Percentiles rank a stretch among this genome's conserved stretches.
Conservation (phyloP, 2,329 filamentous ascomycete species). For the Fusarium odoratissimum region DNA sequence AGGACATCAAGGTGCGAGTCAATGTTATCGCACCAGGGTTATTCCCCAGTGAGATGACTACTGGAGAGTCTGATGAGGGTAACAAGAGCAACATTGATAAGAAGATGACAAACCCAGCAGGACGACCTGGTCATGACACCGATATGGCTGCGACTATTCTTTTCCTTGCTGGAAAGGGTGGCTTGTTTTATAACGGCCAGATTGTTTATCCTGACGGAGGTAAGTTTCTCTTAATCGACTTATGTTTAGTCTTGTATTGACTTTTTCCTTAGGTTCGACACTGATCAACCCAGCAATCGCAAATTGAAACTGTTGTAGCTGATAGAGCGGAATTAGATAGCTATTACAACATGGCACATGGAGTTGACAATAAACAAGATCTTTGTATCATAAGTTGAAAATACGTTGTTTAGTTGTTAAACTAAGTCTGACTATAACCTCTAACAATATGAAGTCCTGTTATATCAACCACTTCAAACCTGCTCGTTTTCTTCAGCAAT, state of each 20-base stretch:
- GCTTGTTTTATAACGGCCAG: slow-evolving; percentile 8
- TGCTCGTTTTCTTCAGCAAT: neutral
- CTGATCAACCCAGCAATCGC: neutral
- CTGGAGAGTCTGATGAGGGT: neutral
- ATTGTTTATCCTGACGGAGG: slow-evolving; percentile 13
- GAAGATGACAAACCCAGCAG: slow-evolving; percentile 6
- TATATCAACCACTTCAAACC: neutral
- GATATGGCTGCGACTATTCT: slow-evolving; percentile 19
- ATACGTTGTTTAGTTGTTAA: neutral
- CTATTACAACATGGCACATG: fast-evolving
- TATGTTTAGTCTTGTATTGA: fast-evolving
- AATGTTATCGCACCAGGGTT: slow-evolving; percentile 5
- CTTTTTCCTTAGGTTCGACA: neutral
- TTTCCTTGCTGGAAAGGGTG: slow-evolving; percentile 4
- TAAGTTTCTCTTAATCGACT: fast-evolving
- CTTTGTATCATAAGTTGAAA: neutral
- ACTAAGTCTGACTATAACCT: neutral
- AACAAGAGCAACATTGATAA: slow-evolving; percentile 4
- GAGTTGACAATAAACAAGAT: fast-evolving
- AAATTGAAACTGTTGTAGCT: fast-evolving
- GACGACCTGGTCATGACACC: neutral
- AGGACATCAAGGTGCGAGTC: slow-evolving; percentile 11
- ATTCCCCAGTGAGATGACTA: slow-evolving; percentile 10
- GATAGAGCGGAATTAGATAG: fast-evolving
- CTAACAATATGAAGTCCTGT: fast-evolving